A percentile compares a stretch with the other conserved stretches of the same genome.
These are phyloP conservation scores for Apiospora aurea DNA, from an alignment of 2,329 filamentous ascomycete species.

Conservation along the genomic window DNA sequence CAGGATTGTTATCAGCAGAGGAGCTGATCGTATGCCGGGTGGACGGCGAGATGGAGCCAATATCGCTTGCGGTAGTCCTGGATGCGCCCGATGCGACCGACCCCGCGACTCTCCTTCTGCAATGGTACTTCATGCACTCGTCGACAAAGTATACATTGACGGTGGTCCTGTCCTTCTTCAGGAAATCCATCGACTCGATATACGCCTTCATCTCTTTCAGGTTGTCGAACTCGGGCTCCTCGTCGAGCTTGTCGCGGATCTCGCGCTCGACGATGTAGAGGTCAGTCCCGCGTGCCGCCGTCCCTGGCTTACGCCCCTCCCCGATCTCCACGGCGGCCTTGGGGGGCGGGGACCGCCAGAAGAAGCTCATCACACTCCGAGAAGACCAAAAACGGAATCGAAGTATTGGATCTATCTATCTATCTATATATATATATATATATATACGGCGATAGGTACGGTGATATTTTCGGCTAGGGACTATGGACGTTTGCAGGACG, in stretches of 20 bases:
- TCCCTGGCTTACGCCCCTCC: background rate
- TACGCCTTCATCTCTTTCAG: background rate
- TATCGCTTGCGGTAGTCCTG: background rate
- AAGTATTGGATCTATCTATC: background rate
- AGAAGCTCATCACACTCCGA: background rate
- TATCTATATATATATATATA: too few species aligned
- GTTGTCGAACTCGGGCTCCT: background rate
- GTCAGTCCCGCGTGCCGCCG: background rate
- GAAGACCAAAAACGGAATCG: background rate
- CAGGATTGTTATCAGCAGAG: background rate
- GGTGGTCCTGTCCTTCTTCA: background rate
- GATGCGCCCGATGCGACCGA: background rate
- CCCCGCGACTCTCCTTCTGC: too few species aligned
- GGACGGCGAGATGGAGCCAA: background rate
- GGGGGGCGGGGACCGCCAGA: background rate
- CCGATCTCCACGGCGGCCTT: background rate
- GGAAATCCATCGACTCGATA: background rate
- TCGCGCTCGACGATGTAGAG: background rate
- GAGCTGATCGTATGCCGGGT: background rate
- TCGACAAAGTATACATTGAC: background rate
- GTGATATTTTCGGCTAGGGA: background rate
- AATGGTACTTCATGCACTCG: background rate
- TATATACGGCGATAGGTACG: too few species aligned
- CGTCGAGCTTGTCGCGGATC: background rate
- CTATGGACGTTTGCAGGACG: slow-evolving; percentile 7